Base-by-base conservation (phyloP, 2,329 filamentous ascomycete species). In the Penicillium hesseltinei region DNA sequence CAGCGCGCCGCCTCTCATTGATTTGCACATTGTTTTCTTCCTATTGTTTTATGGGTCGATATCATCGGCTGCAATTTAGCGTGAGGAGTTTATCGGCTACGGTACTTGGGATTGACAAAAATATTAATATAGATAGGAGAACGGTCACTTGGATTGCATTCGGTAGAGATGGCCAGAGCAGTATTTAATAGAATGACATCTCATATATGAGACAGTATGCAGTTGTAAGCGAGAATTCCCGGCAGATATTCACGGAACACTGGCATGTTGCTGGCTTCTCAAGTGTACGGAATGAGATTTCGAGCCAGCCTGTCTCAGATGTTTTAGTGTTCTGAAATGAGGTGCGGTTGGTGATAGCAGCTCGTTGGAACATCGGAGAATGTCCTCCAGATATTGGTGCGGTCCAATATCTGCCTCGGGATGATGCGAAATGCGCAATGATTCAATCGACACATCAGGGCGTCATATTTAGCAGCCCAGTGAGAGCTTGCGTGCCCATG, bases 1-100 rank as follows among this genome's bases (percentile, higher is more conserved):
- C 65, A 67, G 25, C 60, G 60, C 36, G 50, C 43, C 7, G 59
- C 48, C 17, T 45, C 50, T 36, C 23, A 53, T 45, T 56, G 13
- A 42, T 29, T 52, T 36, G 29, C 8, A 23, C 1, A 9, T 46
- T 17, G 13, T 35, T 33, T n/a, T 23, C 17, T n/a, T 46, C n/a
- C n/a, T 23, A 17, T 23, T 47, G 4, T 13, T 35, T 35, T 13
- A 13, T 1, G 13, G 23, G 9, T 35, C 11, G 44, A 10, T 23
- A 33, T 21, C 11, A 40, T 4, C 35, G 43, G 4, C 25, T 35
- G 17, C 27, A 45, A 27, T 43, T 44, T 38, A 42, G 46, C 25
- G 33, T n/a, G 39, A 23, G 29, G 53, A 21, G 40, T 33, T 44
- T 29, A 25, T 46, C 23, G 54, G 21, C 9, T 44, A 46, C n/a